Percentiles rank a stretch among this genome's conserved stretches.
Conservation (phyloP, 2,329 filamentous ascomycete genomes). For the Diaporthe capsici region DNA sequence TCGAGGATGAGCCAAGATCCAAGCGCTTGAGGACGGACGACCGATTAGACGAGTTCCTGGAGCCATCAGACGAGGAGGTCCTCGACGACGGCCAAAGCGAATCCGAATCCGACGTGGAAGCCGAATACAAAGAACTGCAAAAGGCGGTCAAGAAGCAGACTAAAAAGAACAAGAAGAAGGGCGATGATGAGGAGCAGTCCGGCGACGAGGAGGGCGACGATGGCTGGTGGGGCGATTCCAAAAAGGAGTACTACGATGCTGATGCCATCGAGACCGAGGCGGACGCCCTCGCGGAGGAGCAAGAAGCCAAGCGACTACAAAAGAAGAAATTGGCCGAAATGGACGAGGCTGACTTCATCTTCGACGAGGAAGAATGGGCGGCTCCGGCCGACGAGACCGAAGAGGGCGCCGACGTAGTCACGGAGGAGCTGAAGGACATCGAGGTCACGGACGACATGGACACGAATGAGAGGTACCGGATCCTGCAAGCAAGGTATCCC, state of each 20-base stretch:
- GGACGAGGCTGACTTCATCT: conserved; percentile 92
- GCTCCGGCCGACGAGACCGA: conserved; percentile 67
- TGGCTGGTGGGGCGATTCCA: conserved; percentile 89
- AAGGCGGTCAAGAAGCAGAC: conserved; percentile 37
- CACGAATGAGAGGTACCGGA: conserved; percentile 78
- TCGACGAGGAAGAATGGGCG: conserved; percentile 91
- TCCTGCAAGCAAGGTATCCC: conserved; percentile 87
- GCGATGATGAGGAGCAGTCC: conserved; percentile 63
- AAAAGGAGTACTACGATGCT: conserved; percentile 92
- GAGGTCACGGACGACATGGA: conserved; percentile 86
- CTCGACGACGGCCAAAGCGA: conserved; percentile 46
- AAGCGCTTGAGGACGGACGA: conserved; percentile 81
- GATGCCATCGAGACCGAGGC: conserved; percentile 77
- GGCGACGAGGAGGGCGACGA: conserved; percentile 70
- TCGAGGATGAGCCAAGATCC: conserved; percentile 84
- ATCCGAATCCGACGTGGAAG: conserved; percentile 47
- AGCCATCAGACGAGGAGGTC: conserved; percentile 74
- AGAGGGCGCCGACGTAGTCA: conserved; percentile 75
- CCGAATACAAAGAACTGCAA: conserved; percentile 41
- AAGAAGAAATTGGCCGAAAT: conserved; percentile 92
- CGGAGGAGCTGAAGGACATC: conserved; percentile 86
- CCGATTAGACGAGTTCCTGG: conserved; percentile 74
- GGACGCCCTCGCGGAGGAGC: conserved; percentile 89
- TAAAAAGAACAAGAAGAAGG: conserved; percentile 63
- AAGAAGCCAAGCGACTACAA: conserved; percentile 88